Conservation (phyloP, 345 rosid species). For the Gossypium turneri region DNA sequence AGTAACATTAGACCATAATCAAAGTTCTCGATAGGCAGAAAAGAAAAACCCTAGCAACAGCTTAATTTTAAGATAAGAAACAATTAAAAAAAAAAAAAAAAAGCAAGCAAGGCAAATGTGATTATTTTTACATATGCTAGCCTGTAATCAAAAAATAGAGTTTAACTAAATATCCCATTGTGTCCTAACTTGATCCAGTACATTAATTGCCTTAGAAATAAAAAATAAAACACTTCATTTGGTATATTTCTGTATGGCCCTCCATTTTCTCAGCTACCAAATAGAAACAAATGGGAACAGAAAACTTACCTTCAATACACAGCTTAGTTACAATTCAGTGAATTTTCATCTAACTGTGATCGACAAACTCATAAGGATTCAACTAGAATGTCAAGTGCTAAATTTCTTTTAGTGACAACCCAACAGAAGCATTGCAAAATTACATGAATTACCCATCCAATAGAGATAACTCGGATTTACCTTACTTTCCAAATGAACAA, state of each 20-base stretch:
- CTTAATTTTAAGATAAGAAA: background rate
- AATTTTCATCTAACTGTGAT: constrained; percentile 6
- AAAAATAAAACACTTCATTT: background rate
- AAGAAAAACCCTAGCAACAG: background rate
- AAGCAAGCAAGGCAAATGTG: background rate
- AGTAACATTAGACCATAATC: background rate
- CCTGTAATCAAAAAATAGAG: background rate
- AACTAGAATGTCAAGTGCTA: background rate
- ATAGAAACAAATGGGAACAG: background rate
- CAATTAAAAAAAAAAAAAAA: background rate
- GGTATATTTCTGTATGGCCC: background rate
- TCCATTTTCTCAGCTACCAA: constrained; percentile 6
- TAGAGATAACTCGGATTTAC: background rate
- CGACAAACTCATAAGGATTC: background rate
- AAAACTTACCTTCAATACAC: background rate
- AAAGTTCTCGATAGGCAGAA: background rate
- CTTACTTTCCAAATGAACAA: background rate
- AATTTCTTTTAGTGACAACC: background rate
- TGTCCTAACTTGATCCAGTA: background rate
- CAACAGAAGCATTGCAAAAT: background rate
- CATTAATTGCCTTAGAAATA: background rate
- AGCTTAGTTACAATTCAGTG: background rate
- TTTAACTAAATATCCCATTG: background rate
- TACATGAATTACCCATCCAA: constrained; percentile 1
- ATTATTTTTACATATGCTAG: background rate